These are phyloP conservation scores for Botryotinia narcissicola DNA, from an alignment of 2,329 filamentous ascomycete species.

Conservation along the genomic window DNA sequence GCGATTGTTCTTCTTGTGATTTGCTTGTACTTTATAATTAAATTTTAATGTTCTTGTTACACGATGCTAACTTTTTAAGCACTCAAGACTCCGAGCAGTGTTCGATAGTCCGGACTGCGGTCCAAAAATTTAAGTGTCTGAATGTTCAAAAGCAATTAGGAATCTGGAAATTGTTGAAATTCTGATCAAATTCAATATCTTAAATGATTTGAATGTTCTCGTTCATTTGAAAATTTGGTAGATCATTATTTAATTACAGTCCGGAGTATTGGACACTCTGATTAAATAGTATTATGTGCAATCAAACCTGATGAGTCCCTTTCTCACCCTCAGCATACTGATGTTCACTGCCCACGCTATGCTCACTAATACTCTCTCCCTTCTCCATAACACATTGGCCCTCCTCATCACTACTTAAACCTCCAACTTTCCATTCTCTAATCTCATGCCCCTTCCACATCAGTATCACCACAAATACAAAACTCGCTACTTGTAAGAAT, in stretches of 20 bases:
- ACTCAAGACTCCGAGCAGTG: no score
- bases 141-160: no score
- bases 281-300: neutral
- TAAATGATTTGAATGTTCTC: no score
- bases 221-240: no score
- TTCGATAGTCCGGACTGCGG: no score
- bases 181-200: no score
- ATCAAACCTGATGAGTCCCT: neutral
- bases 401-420: constrained; percentile 33
- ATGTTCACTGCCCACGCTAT: neutral
- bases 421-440: constrained; percentile 21
- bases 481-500: constrained; percentile 39
- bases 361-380: neutral
- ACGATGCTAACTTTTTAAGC: neutral
- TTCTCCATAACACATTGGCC: constrained; percentile 29
- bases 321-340: neutral
- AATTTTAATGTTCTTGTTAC: neutral
- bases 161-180: no score
- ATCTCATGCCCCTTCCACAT: constrained; percentile 37
- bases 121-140: no score
- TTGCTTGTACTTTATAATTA: neutral
- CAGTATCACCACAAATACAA: constrained; percentile 33
- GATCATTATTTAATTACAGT: no score
- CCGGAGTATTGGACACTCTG: no score
- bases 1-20: neutral